Base-by-base conservation (phyloP, 2,329 filamentous ascomycete genomes). In the Sclerotinia glacialis region DNA sequence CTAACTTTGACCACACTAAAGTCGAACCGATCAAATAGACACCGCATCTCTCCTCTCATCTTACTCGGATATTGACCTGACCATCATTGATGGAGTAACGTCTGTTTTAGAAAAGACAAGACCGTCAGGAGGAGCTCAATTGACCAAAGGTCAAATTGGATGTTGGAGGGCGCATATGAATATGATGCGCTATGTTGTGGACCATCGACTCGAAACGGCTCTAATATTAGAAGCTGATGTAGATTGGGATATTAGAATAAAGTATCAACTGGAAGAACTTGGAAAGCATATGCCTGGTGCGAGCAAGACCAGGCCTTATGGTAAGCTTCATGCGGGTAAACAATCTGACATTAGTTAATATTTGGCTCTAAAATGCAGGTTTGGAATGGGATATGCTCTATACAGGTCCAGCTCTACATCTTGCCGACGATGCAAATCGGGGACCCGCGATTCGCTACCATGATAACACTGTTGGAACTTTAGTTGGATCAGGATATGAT, bases 151-250 rank as follows among this genome's bases (percentile, higher is more conserved):
- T 21, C n/a, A 44, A 60, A 44, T 60, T 31, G 56, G 42, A 44
- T 46, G 56, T 60, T 60, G 56, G 56, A 16, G 56, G 21, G 56
- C 21, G 21, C 56, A 60, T 26, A 60, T 60, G 56, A 16, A 60
- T n/a, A 60, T 60, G 56, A 60, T 60, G 56, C 56, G 56, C 26
- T 60, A 60, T 46, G 23, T 60, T 21, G 56, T 60, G 40, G 42
- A 60, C 14, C 56, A 60, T 46, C 42, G 56, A 46, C 56, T 60
- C 2, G 42, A 60, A 46, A 60, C 56, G n/a, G 56, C 56, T 12
- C n/a, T 60, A 28, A 60, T 60, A 47, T 31, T 60, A 31, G 56
- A 60, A 60, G 56, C 42, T 31, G 42, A 60, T 60, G 56, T 31
- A 18, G 56, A 60, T 60, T 60, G 56, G 56, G 56, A 60, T 14